These are phyloP conservation scores for Saprolegnia parasitica DNA, from an alignment of 352 stramenopile species.

Conservation along the genomic window DNA sequence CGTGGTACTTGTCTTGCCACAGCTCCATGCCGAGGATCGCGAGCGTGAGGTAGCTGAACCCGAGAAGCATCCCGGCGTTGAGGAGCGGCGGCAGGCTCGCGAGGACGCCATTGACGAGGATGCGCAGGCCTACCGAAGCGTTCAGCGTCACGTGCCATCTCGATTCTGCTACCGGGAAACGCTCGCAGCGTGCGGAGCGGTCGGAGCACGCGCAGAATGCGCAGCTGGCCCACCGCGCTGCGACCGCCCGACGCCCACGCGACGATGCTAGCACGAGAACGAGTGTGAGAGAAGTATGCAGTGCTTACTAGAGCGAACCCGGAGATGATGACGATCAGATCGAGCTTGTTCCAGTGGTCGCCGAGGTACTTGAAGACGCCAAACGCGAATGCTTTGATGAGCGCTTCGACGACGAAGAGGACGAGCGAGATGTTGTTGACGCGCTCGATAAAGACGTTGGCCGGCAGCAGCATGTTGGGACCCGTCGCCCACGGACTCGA, in stretches of 20 bases:
- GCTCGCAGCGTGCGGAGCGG: conserved; percentile 42
- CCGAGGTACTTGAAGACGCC: conserved; percentile 75
- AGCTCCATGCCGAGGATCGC: conserved; percentile 79
- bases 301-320: conserved; percentile 38
- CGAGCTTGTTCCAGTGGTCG: conserved; percentile 87
- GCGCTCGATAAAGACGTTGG: conserved; percentile 56
- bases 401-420: conserved; percentile 83
- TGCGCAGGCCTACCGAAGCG: conserved; percentile 51
- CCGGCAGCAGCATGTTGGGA: conserved; percentile 38
- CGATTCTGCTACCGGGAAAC: conserved; percentile 15
- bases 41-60: conserved; percentile 83
- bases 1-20: conserved; percentile 62
- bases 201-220: conserved; percentile 40
- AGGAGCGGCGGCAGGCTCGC: conserved; percentile 69
- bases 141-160: not conserved
- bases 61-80: conserved; percentile 73
- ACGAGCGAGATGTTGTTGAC: conserved; percentile 52
- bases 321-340: conserved; percentile 86
- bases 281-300: not conserved
- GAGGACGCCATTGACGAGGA: conserved; percentile 70
- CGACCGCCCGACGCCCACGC: conserved; percentile 3
- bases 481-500: conserved; percentile 45
- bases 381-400: conserved; percentile 87
- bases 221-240: conserved; percentile 28
- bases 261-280: conserved; percentile 19